phyloP scores from a whole-genome alignment of 1,139 yeast species.

The Taphrina communis region DNA sequence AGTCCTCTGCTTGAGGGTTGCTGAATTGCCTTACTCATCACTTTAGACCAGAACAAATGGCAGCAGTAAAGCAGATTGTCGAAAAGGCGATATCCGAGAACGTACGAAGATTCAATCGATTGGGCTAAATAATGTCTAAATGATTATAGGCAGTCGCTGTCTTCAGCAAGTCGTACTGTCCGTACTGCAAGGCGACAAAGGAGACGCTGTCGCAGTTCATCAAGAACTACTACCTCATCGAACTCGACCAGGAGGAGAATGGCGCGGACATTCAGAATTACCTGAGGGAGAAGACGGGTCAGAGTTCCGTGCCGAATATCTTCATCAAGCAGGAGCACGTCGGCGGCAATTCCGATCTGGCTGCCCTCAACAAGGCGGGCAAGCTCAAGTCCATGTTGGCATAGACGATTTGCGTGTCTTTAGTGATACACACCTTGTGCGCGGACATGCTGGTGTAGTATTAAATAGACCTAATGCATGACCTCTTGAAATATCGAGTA shows the following conservation, averaged over 20 bases:
- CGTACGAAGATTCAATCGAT: slow-evolving; percentile 51
- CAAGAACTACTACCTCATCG: slow-evolving; percentile 65
- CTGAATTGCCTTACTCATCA: background rate
- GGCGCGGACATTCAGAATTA: slow-evolving; percentile 80
- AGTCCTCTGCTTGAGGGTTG: background rate
- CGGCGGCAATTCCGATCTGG: slow-evolving; percentile 89
- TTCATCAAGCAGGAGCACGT: slow-evolving; percentile 89
- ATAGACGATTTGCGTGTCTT: background rate
- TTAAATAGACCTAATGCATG: too few species aligned
- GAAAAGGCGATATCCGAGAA: slow-evolving; percentile 59
- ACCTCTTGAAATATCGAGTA: too few species aligned
- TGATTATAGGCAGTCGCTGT: slow-evolving; percentile 60
- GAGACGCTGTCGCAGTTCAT: slow-evolving; percentile 60
- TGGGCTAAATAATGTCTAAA: background rate
- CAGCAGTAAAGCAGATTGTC: slow-evolving; percentile 41
- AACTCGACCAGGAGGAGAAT: slow-evolving; percentile 60
- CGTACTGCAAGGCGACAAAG: slow-evolving; percentile 73
- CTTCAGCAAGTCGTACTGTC: slow-evolving; percentile 75
- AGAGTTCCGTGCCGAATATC: slow-evolving; percentile 90
- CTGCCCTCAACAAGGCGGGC: slow-evolving; percentile 59
- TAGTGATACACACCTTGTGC: background rate
- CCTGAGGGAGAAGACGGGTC: slow-evolving; percentile 77
- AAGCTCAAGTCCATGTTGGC: slow-evolving; percentile 53
- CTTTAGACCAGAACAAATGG: slow-evolving; percentile 40
- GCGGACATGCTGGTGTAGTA: too few species aligned